A percentile compares a stretch with the other conserved stretches of the same genome.
phyloP scores from a whole-genome alignment of 805 yeast genomes.

The Myxozyma mucilagina region DNA sequence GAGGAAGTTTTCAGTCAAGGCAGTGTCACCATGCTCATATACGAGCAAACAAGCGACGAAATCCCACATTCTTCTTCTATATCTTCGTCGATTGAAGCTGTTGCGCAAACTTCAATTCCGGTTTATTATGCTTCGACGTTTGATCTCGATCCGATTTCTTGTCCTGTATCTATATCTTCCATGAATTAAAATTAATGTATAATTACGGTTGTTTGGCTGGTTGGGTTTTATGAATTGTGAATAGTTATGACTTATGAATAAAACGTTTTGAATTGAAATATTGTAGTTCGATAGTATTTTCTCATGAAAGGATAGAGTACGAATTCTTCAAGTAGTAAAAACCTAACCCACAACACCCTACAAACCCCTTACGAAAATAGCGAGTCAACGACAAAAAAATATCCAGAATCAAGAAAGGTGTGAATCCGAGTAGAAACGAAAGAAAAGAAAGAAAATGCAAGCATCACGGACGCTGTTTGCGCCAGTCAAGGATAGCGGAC shows the following conservation, averaged over 20 bases:
- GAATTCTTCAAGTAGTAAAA: too few species aligned
- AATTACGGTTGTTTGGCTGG: not conserved
- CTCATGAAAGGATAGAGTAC: too few species aligned
- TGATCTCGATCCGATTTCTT: not conserved
- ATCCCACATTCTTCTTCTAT: not conserved
- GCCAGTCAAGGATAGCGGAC: constrained; percentile 1
- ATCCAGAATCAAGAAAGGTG: not conserved
- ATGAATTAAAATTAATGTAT: not conserved
- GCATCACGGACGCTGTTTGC: constrained; percentile 2
- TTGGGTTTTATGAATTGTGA: not conserved
- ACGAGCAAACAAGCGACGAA: constrained; percentile 45
- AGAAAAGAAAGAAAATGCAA: not conserved
- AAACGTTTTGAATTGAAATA: too few species aligned
- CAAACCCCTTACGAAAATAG: too few species aligned
- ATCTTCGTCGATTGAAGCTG: not conserved
- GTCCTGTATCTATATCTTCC: not conserved
- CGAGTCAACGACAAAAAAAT: too few species aligned
- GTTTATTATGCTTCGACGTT: not conserved
- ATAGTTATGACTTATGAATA: not conserved
- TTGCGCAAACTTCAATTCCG: not conserved
- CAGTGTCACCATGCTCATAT: constrained; percentile 81
- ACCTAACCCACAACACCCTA: too few species aligned
- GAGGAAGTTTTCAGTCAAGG: constrained; percentile 84
- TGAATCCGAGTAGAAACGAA: not conserved
- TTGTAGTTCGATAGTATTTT: too few species aligned